phyloP scores from a whole-genome alignment of 1,284 basidiomycete genomes.

The Trichosporon sp. region DNA sequence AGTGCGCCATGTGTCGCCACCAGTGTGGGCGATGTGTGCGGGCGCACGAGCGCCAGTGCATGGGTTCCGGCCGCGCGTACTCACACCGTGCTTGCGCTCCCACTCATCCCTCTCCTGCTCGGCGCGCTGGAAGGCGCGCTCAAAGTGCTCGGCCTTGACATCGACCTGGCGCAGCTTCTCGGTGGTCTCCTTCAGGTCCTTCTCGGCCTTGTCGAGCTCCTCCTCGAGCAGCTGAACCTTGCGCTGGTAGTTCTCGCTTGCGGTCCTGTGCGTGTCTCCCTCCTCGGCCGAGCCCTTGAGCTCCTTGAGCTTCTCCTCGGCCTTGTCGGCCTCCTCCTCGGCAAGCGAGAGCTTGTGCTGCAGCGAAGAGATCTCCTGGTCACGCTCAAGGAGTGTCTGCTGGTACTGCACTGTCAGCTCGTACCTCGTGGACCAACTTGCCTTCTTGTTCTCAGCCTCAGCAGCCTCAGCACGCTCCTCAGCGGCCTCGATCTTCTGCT shows the following conservation, averaged over 20 bases:
- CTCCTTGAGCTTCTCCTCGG: constrained; percentile 72
- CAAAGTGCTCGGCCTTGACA: constrained; percentile 98
- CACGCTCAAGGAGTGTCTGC: constrained; percentile 77
- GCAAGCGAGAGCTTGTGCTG: constrained; percentile 72
- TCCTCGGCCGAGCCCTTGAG: constrained; percentile 73
- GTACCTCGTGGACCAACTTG: constrained; percentile 17
- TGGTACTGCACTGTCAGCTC: constrained; percentile 59
- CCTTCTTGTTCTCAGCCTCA: constrained; percentile 78
- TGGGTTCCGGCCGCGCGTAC: constrained; percentile 7
- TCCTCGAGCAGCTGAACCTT: constrained; percentile 93
- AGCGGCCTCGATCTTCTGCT: constrained; percentile 82
- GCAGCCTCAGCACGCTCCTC: constrained; percentile 76
- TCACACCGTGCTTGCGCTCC: constrained; percentile 94
- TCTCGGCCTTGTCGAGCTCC: constrained; percentile 93
- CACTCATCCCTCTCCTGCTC: constrained; percentile 91
- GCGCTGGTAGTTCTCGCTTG: constrained; percentile 74
- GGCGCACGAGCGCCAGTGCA: background rate
- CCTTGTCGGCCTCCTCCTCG: constrained; percentile 74
- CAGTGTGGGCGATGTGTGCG: background rate
- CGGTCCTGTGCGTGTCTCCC: constrained; percentile 72
- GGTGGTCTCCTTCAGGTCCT: constrained; percentile 93
- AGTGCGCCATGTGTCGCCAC: background rate
- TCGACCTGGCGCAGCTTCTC: constrained; percentile 99
- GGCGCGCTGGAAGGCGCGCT: constrained; percentile 81
- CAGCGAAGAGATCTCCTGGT: constrained; percentile 86